These are phyloP conservation scores for Echium plantagineum DNA, from an alignment of 257 asterid genomes.

Conservation along the genomic window DNA sequence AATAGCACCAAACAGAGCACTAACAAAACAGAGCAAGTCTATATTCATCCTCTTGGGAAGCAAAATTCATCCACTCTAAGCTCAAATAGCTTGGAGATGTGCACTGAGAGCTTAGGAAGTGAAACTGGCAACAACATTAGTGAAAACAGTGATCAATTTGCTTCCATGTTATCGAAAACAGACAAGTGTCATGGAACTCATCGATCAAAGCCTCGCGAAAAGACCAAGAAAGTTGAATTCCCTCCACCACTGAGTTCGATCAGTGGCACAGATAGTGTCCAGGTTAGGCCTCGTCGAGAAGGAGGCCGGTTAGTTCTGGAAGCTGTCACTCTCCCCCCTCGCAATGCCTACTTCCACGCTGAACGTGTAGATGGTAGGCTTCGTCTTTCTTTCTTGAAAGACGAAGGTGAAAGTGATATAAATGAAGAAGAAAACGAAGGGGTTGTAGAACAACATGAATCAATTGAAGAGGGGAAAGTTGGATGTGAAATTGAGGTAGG, in stretches of 20 bases:
- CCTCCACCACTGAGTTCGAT: constrained; percentile 78
- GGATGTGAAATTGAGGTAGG: constrained; percentile 22
- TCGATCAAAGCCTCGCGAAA: constrained; percentile 14
- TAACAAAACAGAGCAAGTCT: constrained; percentile 13
- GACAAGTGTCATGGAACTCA: constrained; percentile 3
- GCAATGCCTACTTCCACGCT: constrained; percentile 24
- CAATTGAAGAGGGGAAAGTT: constrained; percentile 3
- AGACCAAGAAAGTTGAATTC: constrained; percentile 18
- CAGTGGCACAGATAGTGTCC: constrained; percentile 34
- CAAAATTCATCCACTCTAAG: constrained; percentile 26
- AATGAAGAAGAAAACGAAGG: not conserved
- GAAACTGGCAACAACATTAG: constrained; percentile 56
- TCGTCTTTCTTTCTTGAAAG: constrained; percentile 30
- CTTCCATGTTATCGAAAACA: constrained; percentile 6
- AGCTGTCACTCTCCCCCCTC: constrained; percentile 28
- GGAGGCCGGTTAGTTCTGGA: constrained; percentile 57
- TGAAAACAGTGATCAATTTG: constrained; percentile 23
- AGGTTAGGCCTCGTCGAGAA: constrained; percentile 48
- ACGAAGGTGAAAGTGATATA: constrained; percentile 3
- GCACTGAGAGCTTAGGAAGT: constrained; percentile 75
- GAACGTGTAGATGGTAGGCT: constrained; percentile 71
- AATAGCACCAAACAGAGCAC: not conserved
- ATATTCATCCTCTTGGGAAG: constrained; percentile 44
- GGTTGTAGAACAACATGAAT: not conserved
- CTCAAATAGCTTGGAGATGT: constrained; percentile 59